phyloP scores from a whole-genome alignment of 2,329 filamentous ascomycete species.

The Beauveria australis region DNA sequence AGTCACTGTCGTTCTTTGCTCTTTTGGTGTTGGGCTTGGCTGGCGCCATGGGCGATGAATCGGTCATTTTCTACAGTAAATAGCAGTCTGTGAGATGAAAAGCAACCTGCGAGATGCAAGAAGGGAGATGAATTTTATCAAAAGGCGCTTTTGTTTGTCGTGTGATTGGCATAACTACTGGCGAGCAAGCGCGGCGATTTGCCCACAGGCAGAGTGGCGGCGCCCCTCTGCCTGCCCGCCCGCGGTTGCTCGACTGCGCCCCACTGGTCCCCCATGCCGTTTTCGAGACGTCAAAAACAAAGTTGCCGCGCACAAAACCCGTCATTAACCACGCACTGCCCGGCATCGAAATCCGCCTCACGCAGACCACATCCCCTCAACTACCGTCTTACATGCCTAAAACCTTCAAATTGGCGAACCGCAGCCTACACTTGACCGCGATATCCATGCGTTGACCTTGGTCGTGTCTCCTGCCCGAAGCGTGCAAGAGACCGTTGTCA shows the following conservation, averaged over 20 bases:
- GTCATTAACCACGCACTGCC: background rate
- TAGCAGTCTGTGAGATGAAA: too few relatives aligned
- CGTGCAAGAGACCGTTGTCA: constrained; percentile 5
- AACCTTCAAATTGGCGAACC: background rate
- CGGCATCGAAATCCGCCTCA: background rate
- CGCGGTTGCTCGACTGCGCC: background rate
- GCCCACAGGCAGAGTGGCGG: background rate
- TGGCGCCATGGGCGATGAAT: constrained; percentile 14
- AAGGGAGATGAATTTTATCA: background rate
- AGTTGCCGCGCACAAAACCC: background rate
- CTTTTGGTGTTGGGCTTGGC: constrained; percentile 26
- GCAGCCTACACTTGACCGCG: background rate
- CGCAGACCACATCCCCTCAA: background rate
- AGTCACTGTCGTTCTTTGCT: constrained; percentile 36
- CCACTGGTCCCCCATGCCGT: background rate
- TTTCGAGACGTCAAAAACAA: background rate
- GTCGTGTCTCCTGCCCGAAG: constrained; percentile 9
- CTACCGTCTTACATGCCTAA: background rate
- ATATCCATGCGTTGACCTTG: constrained; percentile 8
- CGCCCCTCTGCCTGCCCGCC: background rate
- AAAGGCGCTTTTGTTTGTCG: background rate
- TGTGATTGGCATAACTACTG: background rate
- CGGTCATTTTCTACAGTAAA: background rate
- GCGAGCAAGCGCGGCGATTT: background rate
- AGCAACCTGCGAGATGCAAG: background rate